A percentile compares a stretch with the other conserved stretches of the same genome.
These are phyloP conservation scores for Nigrograna mackinnonii DNA, from an alignment of 2,329 filamentous ascomycete genomes.

Conservation along the genomic window DNA sequence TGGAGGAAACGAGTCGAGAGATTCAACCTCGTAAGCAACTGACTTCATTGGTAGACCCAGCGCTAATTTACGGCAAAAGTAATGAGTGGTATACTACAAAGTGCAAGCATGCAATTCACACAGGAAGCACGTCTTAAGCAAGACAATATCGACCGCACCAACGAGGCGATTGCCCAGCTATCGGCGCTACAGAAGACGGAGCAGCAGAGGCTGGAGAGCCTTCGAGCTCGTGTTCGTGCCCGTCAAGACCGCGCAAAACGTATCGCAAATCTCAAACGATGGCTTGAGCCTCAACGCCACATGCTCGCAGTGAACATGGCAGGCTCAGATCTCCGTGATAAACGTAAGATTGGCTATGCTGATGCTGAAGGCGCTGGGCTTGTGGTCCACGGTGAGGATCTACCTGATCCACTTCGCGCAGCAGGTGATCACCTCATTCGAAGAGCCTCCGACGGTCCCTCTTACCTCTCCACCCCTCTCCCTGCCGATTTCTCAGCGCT, in stretches of 20 bases:
- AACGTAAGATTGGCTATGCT: slow-evolving; percentile 49
- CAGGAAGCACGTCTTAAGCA: slow-evolving; percentile 83
- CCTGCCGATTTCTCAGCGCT: slow-evolving; percentile 21
- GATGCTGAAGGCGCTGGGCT: slow-evolving; percentile 43
- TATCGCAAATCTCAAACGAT: slow-evolving; percentile 76
- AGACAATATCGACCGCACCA: slow-evolving; percentile 78
- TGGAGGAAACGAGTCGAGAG: slow-evolving; percentile 77
- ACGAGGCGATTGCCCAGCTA: slow-evolving; percentile 77
- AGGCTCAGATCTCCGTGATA: slow-evolving; percentile 44
- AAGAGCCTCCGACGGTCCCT: slow-evolving; percentile 30
- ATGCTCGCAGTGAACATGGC: slow-evolving; percentile 51
- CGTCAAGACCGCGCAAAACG: slow-evolving; percentile 69
- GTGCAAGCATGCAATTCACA: slow-evolving; percentile 79
- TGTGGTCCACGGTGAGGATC: slow-evolving; percentile 26
- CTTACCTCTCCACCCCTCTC: slow-evolving; percentile 31
- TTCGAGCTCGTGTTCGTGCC: slow-evolving; percentile 68
- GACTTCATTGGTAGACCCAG: not conserved
- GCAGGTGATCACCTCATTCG: slow-evolving; percentile 29
- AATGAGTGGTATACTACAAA: slow-evolving; percentile 79
- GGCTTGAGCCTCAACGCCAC: slow-evolving; percentile 70
- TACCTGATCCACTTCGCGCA: slow-evolving; percentile 32
- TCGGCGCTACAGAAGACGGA: slow-evolving; percentile 79
- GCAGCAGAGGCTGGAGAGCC: slow-evolving; percentile 70
- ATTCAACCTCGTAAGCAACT: slow-evolving; percentile 74
- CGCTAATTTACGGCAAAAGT: slow-evolving; percentile 58